Conservation (phyloP, 495 filamentous ascomycete genomes). For the Aspergillus kassunensis region DNA sequence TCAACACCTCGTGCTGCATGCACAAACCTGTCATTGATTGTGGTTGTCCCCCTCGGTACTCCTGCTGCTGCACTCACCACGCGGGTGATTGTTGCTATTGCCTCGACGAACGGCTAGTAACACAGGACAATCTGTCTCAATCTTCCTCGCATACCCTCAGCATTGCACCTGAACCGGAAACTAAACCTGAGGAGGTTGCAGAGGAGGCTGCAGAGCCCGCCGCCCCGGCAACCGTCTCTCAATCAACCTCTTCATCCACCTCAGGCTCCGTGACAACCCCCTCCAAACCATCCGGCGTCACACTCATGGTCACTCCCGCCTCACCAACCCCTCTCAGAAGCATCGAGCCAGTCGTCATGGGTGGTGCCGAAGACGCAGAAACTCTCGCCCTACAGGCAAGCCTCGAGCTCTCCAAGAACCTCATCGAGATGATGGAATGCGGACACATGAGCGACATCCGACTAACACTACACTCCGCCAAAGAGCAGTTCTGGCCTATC, state of each 20-base stretch:
- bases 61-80: constrained; percentile 23
- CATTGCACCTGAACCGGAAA: no score
- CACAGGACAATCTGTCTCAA: not conserved
- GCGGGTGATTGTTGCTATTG: constrained; percentile 21
- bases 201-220: not conserved
- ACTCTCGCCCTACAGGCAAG: not conserved
- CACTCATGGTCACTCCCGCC: not conserved
- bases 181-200: no score
- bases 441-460: constrained; percentile 18
- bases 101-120: not conserved
- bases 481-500: constrained; percentile 12
- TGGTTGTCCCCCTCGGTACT: constrained; percentile 11
- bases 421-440: constrained; percentile 9
- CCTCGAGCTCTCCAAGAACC: constrained; percentile 2
- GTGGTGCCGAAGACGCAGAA: not conserved
- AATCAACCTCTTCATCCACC: not conserved
- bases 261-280: not conserved
- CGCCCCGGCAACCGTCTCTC: not conserved
- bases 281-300: not conserved
- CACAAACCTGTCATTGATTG: constrained; percentile 8
- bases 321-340: not conserved
- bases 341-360: not conserved
- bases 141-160: not conserved
- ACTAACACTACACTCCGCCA: constrained; percentile 17
- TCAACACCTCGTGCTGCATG: constrained; percentile 17